Base-by-base conservation (phyloP, 108 stramenopile species). In the Skeletonema grethae region DNA sequence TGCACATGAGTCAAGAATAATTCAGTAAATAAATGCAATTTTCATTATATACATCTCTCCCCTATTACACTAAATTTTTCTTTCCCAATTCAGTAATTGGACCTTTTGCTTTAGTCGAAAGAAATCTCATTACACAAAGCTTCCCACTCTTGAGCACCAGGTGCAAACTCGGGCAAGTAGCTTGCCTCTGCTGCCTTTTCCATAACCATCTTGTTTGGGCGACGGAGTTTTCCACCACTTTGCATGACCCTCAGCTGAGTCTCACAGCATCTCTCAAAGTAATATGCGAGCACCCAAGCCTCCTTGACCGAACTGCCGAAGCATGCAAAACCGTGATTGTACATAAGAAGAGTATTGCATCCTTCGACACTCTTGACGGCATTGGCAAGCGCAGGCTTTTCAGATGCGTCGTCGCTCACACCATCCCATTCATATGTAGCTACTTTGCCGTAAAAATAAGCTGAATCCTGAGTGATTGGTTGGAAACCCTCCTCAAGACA, bases 271-370 rank as follows among this genome's bases (percentile, higher is more conserved):
- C 67, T 81, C 31, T 87, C 86, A 57, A 87, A 90, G 76, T 87
- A 87, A 59, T 84, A 90, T 4, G 85, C 86, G 61, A 86, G 63
- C n/a, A 90, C 83, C 83, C 85, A 90, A 3, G 77, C 88, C 45
- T 86, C 84, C 11, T 70, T 53, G 6, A 87, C 50, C n/a, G 82
- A 75, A 22, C 20, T 29, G 3, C 86, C 86, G 57, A 86, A 84
- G 72, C 70, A 70, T 48, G 53, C 68, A 59, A 84, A 85, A 10
- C 89, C 86, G 35, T 87, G 89, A 57, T 87, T 90, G 30, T 84
- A 65, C 89, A 90, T 87, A 4, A 87, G 53, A 48, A 90, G 66
- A 6, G 82, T 90, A 57, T 90, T 86, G 69, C 53, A 72, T 13
- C 63, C 57, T 29, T 58, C 45, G 50, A 41, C 68, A 20, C 66